phyloP scores from a whole-genome alignment of 1,139 yeast species.

The Schwanniomyces etchellsii region DNA sequence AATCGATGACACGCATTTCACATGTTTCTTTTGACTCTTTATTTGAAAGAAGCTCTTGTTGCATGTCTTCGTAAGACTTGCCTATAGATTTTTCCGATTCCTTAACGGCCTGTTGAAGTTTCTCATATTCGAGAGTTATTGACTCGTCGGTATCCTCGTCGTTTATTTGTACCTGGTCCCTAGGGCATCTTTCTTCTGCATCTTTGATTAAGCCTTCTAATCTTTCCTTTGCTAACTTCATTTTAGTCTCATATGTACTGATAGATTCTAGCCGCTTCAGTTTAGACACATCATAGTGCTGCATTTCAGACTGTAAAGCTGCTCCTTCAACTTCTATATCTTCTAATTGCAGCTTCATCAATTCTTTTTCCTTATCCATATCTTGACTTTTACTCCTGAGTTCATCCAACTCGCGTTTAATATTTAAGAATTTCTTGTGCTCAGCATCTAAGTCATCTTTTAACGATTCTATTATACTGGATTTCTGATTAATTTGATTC shows the following conservation, averaged over 20 bases:
- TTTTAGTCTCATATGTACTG: constrained; percentile 10
- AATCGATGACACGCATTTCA: constrained; percentile 16
- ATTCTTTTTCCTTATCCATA: constrained; percentile 7
- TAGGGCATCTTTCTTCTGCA: constrained; percentile 28
- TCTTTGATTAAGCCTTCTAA: constrained; percentile 15
- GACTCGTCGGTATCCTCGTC: constrained; percentile 31
- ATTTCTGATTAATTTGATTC: constrained; percentile 19
- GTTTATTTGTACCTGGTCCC: constrained; percentile 23
- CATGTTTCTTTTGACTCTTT: constrained; percentile 25
- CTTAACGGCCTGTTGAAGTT: constrained; percentile 26
- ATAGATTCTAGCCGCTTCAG: constrained; percentile 9
- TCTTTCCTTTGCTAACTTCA: constrained; percentile 13
- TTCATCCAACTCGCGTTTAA: constrained; percentile 6
- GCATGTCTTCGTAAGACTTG: constrained; percentile 32
- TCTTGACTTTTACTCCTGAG: constrained; percentile 8
- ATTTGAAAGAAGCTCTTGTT: constrained; percentile 21
- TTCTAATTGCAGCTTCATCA: constrained; percentile 6
- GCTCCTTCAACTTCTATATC: constrained; percentile 10
- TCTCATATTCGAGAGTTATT: constrained; percentile 29
- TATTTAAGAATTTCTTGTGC: constrained; percentile 5
- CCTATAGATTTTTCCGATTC: constrained; percentile 35
- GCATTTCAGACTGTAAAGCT: constrained; percentile 5
- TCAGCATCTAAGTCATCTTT: constrained; percentile 20
- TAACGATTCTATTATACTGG: constrained; percentile 24
- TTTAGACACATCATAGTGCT: constrained; percentile 11